Percentiles rank a stretch among this genome's conserved stretches.
These are phyloP conservation scores for Colletotrichum lentis DNA, from an alignment of 2,329 filamentous ascomycete species.

Conservation along the genomic window DNA sequence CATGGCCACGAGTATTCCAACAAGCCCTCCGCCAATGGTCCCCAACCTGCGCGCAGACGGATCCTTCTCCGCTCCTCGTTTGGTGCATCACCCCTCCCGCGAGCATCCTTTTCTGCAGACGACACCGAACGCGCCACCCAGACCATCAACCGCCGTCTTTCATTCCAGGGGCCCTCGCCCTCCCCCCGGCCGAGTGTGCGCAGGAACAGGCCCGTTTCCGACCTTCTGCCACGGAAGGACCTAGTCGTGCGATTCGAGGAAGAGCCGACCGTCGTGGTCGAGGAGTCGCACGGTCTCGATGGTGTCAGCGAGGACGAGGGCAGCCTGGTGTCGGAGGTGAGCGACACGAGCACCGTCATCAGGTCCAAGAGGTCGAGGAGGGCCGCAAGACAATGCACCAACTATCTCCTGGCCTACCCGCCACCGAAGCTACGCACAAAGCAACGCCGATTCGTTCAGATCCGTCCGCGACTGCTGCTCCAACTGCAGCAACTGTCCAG, in stretches of 20 bases:
- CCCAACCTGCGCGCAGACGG: constrained; percentile 47
- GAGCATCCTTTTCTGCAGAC: constrained; percentile 24
- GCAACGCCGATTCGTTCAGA: constrained; percentile 71
- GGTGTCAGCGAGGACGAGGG: constrained; percentile 60
- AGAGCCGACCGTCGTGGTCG: constrained; percentile 45
- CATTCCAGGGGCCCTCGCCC: constrained; percentile 25
- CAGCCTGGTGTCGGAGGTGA: constrained; percentile 56
- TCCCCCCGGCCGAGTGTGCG: constrained; percentile 36
- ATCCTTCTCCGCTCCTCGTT: constrained; percentile 56
- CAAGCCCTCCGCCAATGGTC: constrained; percentile 43
- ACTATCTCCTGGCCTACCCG: constrained; percentile 73
- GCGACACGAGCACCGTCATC: constrained; percentile 55
- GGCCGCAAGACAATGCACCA: constrained; percentile 63
- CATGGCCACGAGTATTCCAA: constrained; percentile 68
- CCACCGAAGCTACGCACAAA: constrained; percentile 65
- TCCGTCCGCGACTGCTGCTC: constrained; percentile 73
- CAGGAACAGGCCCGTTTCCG: constrained; percentile 49
- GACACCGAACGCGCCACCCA: constrained; percentile 14
- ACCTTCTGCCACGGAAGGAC: constrained; percentile 51
- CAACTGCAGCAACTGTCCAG: constrained; percentile 74
- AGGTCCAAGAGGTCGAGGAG: constrained; percentile 38
- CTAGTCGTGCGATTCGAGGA: constrained; percentile 59
- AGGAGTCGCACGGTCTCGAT: constrained; percentile 35
- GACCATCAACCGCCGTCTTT: constrained; percentile 24
- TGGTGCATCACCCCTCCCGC: constrained; percentile 38